Conservation (phyloP, 768 basidiomycete species). For the Amyloporia xantha region DNA sequence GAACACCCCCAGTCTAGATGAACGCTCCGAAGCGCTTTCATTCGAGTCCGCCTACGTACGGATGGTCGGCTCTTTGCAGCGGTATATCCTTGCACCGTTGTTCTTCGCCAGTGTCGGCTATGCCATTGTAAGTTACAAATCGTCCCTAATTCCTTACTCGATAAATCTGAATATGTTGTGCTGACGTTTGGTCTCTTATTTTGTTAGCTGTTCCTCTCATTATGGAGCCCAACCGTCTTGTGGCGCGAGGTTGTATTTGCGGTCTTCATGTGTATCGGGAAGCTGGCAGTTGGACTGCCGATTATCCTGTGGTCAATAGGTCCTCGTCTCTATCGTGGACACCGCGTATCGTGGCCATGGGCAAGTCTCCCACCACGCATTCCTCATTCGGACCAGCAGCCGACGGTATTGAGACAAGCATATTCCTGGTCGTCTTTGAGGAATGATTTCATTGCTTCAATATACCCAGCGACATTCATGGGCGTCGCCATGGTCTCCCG, state of each 20-base stretch:
- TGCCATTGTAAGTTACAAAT: constrained; percentile 22
- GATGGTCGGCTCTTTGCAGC: constrained; percentile 28
- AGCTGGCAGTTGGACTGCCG: constrained; percentile 43
- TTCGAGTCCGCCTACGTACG: constrained; percentile 15
- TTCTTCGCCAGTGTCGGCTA: constrained; percentile 66
- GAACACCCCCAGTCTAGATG: not conserved
- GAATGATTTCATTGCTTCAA: not conserved
- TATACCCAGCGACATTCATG: constrained; percentile 15
- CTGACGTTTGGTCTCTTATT: not conserved
- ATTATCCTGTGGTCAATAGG: constrained; percentile 30
- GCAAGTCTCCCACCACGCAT: too few relatives aligned
- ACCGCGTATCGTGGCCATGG: too few relatives aligned
- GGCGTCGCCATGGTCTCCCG: constrained; percentile 54
- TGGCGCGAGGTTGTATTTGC: constrained; percentile 56
- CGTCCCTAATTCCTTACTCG: too few relatives aligned
- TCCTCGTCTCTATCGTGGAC: not conserved
- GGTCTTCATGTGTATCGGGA: constrained; percentile 49
- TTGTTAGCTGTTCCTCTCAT: constrained; percentile 16
- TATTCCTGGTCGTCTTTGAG: too few relatives aligned
- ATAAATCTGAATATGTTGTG: too few relatives aligned
- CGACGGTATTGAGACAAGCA: too few relatives aligned
- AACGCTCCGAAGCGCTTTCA: constrained; percentile 6
- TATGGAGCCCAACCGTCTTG: constrained; percentile 24
- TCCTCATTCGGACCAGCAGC: too few relatives aligned
- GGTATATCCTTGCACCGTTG: constrained; percentile 44